phyloP scores from a whole-genome alignment of 441 rosid species.

The Euphorbia corollata region DNA sequence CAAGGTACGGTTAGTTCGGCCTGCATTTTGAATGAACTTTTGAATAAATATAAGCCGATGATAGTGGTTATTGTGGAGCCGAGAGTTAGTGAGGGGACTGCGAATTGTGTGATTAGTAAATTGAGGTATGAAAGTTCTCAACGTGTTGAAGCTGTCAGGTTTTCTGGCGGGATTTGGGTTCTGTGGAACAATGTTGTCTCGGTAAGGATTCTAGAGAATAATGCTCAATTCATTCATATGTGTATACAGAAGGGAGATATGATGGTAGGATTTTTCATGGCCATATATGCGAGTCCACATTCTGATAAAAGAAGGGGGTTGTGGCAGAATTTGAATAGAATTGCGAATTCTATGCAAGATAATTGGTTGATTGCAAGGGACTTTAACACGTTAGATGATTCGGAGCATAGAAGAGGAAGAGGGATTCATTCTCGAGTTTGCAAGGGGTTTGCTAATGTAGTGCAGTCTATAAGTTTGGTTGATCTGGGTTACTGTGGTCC shows the following conservation, averaged over 20 bases:
- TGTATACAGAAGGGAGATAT: too few species aligned
- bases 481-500: neutral
- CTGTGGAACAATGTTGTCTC: neutral
- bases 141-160: neutral
- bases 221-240: neutral
- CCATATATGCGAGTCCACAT: neutral
- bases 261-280: neutral
- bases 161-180: neutral
- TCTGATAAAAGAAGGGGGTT: neutral
- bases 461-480: too few species aligned
- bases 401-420: neutral
- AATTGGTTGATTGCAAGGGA: neutral
- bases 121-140: neutral
- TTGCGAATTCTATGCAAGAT: neutral
- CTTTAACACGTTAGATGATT: neutral
- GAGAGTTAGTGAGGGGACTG: neutral
- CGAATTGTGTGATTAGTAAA: neutral
- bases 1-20: neutral
- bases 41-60: neutral
- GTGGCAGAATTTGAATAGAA: neutral
- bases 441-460: neutral
- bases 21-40: too few species aligned
- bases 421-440: neutral
- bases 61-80: neutral
- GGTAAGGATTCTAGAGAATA: too few species aligned